Conservation (phyloP, 2,329 filamentous ascomycete genomes). For the Botryosphaeria agaves region DNA sequence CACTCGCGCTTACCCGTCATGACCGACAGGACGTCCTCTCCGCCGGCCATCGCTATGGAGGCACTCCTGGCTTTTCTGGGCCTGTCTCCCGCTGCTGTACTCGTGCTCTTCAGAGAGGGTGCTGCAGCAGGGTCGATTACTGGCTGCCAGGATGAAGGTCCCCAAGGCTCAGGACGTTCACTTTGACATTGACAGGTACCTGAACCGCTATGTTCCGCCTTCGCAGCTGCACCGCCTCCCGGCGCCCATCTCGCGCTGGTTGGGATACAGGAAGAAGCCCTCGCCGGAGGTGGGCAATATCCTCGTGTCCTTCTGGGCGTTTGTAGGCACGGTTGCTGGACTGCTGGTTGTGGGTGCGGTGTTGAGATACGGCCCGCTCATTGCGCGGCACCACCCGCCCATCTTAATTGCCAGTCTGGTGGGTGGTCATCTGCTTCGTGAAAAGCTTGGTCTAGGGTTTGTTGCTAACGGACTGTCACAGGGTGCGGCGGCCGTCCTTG, state of each 20-base stretch:
- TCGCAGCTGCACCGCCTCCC: constrained; percentile 50
- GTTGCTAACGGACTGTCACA: constrained; percentile 7
- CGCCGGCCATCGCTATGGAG: too few species aligned
- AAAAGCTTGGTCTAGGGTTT: neutral
- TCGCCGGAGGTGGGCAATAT: constrained; percentile 22
- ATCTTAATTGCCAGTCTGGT: constrained; percentile 26
- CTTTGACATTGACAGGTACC: constrained; percentile 60
- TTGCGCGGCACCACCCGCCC: constrained; percentile 21
- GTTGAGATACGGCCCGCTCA: constrained; percentile 20
- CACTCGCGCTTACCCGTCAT: too few species aligned
- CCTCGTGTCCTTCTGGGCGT: constrained; percentile 23
- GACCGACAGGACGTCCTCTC: too few species aligned
- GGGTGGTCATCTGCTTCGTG: constrained; percentile 8
- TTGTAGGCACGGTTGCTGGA: constrained; percentile 25
- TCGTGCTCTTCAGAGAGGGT: too few species aligned
- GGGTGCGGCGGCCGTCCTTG: constrained; percentile 28
- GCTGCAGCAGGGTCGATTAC: too few species aligned
- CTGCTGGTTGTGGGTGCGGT: constrained; percentile 24
- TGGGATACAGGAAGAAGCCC: constrained; percentile 28
- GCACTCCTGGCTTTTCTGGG: too few species aligned
- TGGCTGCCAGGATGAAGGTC: constrained; percentile 3
- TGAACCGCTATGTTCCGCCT: constrained; percentile 53
- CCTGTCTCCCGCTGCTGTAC: too few species aligned
- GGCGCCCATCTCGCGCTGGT: constrained; percentile 44
- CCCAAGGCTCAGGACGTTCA: constrained; percentile 17